Conservation (phyloP, 257 asterid species). For the Solanum chiquidenum region DNA sequence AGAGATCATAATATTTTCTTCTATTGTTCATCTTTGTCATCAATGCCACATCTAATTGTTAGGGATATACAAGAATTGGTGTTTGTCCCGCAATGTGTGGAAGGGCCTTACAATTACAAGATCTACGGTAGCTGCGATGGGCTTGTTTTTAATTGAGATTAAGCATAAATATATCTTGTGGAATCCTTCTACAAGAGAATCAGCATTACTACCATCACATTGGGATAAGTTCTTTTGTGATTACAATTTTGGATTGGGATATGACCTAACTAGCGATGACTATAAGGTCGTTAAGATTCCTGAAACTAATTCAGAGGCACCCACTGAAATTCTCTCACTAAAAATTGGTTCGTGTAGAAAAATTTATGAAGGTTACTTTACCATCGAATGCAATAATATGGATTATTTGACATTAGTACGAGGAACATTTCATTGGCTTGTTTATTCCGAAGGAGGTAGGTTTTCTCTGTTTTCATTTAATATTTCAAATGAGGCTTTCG, state of each 20-base stretch:
- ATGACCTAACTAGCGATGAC: not conserved
- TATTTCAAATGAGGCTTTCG: not conserved
- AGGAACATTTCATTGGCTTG: not conserved
- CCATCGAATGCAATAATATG: not conserved
- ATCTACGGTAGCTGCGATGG: not conserved
- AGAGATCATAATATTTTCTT: not conserved
- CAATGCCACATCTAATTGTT: not conserved
- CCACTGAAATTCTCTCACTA: not conserved
- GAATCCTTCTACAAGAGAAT: not conserved
- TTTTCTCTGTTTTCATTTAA: not conserved
- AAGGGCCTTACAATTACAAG: not conserved
- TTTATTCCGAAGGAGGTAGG: not conserved
- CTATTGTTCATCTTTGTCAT: not conserved
- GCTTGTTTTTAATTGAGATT: not conserved
- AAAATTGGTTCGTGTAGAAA: not conserved
- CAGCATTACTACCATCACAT: not conserved
- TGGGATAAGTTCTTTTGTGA: not conserved
- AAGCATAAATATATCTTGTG: not conserved
- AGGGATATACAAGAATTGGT: not conserved
- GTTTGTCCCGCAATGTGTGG: not conserved
- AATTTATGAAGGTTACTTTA: not conserved
- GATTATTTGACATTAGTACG: not conserved
- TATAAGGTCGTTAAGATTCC: not conserved
- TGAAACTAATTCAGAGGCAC: not conserved
- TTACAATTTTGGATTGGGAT: not conserved